Evolutionary conservation across 352 stramenopile species (phyloP), one percentile per base, ranked within the genome.

Genomic region (Phytopythium montanum): DNA sequence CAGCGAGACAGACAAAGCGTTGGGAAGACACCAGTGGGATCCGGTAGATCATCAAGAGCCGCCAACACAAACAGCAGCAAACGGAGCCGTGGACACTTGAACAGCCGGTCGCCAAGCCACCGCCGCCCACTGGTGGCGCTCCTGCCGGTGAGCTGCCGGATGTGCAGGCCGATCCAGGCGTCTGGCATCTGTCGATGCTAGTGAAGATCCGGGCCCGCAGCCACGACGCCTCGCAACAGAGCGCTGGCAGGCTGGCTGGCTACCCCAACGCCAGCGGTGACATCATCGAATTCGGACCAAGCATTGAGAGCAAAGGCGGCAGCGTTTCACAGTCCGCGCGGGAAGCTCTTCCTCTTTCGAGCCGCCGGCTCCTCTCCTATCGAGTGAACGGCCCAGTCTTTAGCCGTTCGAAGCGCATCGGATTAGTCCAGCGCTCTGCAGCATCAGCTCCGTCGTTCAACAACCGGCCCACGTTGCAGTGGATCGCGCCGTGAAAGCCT

Each of bases 1-100:
- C 3, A 6, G 14, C 16, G 33, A 53, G 46, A 21, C 16, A 53
- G 46, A 12, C 25, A 29, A 29, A 16, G 16, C 5, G n/a, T n/a
- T n/a, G n/a, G n/a, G n/a, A n/a, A 36, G 48, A 36, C 28, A 54
- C 48, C 28, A 54, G 28, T 54, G 28, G 48, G 48, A 54, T 2
- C 16, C 48, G 14, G 2, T 18, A 36, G 33, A 54, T 54, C 48
- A 41, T 29, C 25, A 33, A 51, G 18, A 39, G 34, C 34, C 34
- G 34, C 34, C 18, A 2, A 39, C 34, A 10, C 33, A 10, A 39
- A 13, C 34, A 39, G 2, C 5, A 18, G 34, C 34, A 13, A 39
- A 39, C 5, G 5, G 14, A 49, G 42, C 6, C 19, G 16, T 51
- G n/a, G 2, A 51, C 2, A 9, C 13, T 7, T 5, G 12, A 31